Base-by-base conservation (phyloP, 75 land plant species). In the Gnetum montanum region DNA sequence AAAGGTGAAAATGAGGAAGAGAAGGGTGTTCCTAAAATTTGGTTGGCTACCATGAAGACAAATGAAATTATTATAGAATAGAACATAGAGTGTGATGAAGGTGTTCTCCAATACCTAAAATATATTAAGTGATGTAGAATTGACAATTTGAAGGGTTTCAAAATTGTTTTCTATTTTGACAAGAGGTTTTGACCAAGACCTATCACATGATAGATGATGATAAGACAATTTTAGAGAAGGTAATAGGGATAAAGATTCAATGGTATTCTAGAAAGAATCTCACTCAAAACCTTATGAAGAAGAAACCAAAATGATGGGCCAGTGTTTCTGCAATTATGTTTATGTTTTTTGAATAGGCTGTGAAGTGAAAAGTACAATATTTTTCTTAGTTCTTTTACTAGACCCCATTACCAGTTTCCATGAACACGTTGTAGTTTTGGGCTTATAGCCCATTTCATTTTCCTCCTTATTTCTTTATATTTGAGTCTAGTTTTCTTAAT, bases 161-260 rank as follows among this genome's bases (percentile, higher is more conserved):
- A 79, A 72, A 81, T 95, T 33, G 99, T 90, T 25, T 90, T 95
- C 62, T 76, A 63, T 15, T 95, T 95, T 62, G 83, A 86, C 44
- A 23, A 79, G 19, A 95, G 90, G 56, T 88, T 96, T 60, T 95
- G 66, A 80, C 80, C 15, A 95, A 95, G 70, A 90, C 92, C 11
- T 95, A 95, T 53, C 91, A 95, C 70, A 95, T 95, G 99, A 82
- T 90, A 61, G 99, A 95, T 64, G 99, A 95, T 22, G 96, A 95
- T 48, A 96, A 95, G 47, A 96, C 99, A 5, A 86, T 95, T 70
- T 57, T 95, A 41, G 99, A 90, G 73, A 82, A 89, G 55, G 99
- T 96, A 45, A 84, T 90, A n/a, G 99, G 99, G 78, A 94, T 91
- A 49, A 88, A 95, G 67, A 95, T 95, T 68, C 91, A 90, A 49